phyloP scores from a whole-genome alignment of 306 rosid species.

The Fragaria iinumae region DNA sequence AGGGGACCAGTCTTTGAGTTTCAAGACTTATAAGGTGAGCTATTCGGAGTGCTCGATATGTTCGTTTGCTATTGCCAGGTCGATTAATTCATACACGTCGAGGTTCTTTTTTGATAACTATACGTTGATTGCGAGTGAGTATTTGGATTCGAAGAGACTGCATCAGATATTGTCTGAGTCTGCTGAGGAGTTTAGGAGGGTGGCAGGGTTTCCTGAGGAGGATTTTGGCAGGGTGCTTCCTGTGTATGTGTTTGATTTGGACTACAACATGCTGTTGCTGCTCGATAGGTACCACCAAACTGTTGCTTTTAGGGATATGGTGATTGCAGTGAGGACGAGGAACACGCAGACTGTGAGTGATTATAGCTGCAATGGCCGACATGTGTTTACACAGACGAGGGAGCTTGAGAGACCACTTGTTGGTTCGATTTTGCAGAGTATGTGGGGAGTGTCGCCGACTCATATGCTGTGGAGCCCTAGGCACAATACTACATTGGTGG shows the following conservation, averaged over 20 bases:
- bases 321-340: slow-evolving; percentile 85
- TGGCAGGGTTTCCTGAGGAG: slow-evolving; percentile 63
- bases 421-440: slow-evolving; percentile 90
- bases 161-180: slow-evolving; percentile 80
- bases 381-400: slow-evolving; percentile 66
- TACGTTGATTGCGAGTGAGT: slow-evolving; percentile 91
- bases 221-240: slow-evolving; percentile 73
- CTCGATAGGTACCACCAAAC: slow-evolving; percentile 91
- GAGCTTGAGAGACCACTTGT: slow-evolving; percentile 85
- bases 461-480: slow-evolving; percentile 83
- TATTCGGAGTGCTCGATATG: slow-evolving; percentile 60
- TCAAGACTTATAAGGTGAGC: slow-evolving; percentile 45
- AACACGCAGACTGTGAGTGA: slow-evolving; percentile 89
- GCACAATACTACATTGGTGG: slow-evolving; percentile 82
- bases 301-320: slow-evolving; percentile 93
- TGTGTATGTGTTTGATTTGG: slow-evolving; percentile 88
- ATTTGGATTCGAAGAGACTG: slow-evolving; percentile 85
- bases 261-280: slow-evolving; percentile 42
- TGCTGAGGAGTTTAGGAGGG: slow-evolving; percentile 60
- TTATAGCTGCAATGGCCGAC: slow-evolving; percentile 84
- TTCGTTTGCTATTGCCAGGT: slow-evolving; percentile 65
- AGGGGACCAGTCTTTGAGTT: slow-evolving; percentile 64
- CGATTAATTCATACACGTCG: slow-evolving; percentile 76
- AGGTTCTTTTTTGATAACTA: slow-evolving; percentile 86
- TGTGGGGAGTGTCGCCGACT: slow-evolving; percentile 99